Percentiles rank a stretch among this genome's conserved stretches.
These are phyloP conservation scores for Venturiaceae sp. DNA, from an alignment of 2,329 filamentous ascomycete species.

Conservation along the genomic window DNA sequence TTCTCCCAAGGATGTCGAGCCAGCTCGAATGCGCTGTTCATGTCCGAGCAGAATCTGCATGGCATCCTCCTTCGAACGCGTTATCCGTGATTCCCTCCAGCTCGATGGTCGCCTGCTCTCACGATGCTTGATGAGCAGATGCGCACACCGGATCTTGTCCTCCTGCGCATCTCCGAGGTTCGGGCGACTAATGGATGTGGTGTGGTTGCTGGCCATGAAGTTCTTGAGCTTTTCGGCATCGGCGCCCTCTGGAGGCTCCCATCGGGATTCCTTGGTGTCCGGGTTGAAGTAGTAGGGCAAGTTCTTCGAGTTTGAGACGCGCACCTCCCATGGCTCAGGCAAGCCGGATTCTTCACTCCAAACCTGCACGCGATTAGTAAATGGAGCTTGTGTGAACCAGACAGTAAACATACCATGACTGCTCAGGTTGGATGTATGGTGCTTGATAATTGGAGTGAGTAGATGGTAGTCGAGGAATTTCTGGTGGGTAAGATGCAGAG, in stretches of 20 bases:
- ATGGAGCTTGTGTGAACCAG: not conserved
- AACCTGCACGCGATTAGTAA: not conserved
- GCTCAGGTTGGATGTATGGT: not conserved
- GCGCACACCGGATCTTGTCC: constrained; percentile 87
- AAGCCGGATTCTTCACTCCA: constrained; percentile 65
- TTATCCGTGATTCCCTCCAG: constrained; percentile 88
- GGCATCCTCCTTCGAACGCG: constrained; percentile 79
- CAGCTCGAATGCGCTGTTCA: constrained; percentile 64
- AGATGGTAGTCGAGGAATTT: not conserved
- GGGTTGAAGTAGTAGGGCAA: constrained; percentile 98
- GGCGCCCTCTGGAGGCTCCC: constrained; percentile 84
- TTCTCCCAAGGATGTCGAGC: constrained; percentile 63
- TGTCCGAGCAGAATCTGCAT: constrained; percentile 64
- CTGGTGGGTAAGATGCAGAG: no score
- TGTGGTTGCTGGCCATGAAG: constrained; percentile 89
- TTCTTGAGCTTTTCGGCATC: constrained; percentile 87
- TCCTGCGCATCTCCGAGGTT: constrained; percentile 33
- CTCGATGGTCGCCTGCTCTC: constrained; percentile 82
- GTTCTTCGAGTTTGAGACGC: constrained; percentile 96
- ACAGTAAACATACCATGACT: constrained; percentile 2
- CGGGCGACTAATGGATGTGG: constrained; percentile 36
- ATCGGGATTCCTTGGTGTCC: constrained; percentile 76
- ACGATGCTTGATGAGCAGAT: constrained; percentile 87
- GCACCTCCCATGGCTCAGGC: constrained; percentile 84
- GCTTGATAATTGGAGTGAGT: not conserved